Evolutionary conservation across 805 yeast genomes (phyloP).

Genomic region (Wickerhamiella azyma): DNA sequence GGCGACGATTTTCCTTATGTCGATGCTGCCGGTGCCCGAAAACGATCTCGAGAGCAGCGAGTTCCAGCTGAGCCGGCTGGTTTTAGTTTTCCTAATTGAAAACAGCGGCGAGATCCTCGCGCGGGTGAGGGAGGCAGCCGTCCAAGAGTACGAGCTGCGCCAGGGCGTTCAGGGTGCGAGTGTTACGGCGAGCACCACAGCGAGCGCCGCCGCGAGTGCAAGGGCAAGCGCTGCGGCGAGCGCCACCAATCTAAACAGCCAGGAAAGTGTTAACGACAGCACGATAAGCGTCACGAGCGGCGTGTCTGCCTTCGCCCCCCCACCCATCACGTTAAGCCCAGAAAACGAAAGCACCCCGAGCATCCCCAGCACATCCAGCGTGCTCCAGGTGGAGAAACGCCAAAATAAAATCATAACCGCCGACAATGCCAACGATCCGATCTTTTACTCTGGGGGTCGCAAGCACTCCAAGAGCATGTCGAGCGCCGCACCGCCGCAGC

Average conservation of each 20-base stretch:
- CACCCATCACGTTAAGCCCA: not conserved
- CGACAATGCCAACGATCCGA: constrained; percentile 2
- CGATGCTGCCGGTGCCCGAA: constrained; percentile 80
- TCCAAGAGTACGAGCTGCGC: constrained; percentile 21
- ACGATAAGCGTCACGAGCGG: not conserved
- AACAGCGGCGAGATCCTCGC: constrained; percentile 71
- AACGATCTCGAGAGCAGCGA: constrained; percentile 91
- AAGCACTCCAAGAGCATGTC: constrained; percentile 11
- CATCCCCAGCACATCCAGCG: not conserved
- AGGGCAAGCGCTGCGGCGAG: not conserved
- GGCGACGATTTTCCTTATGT: constrained; percentile 95
- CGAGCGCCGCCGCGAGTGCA: too few species aligned
- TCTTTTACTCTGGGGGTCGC: not conserved
- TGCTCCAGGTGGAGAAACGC: not conserved
- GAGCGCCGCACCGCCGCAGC: constrained; percentile 10
- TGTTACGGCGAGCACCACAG: not conserved
- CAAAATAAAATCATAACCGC: not conserved
- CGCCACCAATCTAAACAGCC: too few species aligned
- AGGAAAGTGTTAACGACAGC: too few species aligned
- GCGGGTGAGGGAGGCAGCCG: constrained; percentile 24
- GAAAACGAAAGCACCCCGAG: not conserved
- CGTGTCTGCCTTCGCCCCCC: not conserved
- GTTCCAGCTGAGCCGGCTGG: constrained; percentile 73
- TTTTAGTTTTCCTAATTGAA: constrained; percentile 77
- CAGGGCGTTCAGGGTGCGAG: not conserved